Evolutionary conservation across 352 stramenopile species (phyloP), one percentile per base, ranked within the genome.

Genomic region (Phytophthora sp.): DNA sequence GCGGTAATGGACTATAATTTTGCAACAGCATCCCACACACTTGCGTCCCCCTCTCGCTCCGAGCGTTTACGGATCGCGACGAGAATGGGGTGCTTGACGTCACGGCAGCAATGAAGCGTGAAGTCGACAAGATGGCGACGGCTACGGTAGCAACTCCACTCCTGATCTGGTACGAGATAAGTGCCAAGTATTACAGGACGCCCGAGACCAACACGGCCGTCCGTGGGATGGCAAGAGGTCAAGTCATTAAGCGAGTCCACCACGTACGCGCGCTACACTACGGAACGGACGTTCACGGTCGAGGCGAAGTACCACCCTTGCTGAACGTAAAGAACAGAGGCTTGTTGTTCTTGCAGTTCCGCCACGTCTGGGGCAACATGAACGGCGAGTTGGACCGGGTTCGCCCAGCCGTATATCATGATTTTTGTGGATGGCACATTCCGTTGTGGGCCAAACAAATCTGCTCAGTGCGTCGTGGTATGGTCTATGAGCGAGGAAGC

Each of bases 1-100:
- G 38, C 53, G 1, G n/a, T 42, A 53, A 54, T 63, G 55, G 24
- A 23, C 21, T 63, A 63, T 27, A 44, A 56, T 30, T 47, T 63
- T 38, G 21, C 18, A 55, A 49, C 31, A 63, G 42, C 23, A 23
- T 55, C 9, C 23, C 55, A 31, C 11, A 49, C 35, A 33, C 29
- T 9, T 33, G 29, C 29, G 9, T 33, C 29, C 29, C 29, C 5
- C 29, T 9, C 4, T 33, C 8, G 26, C 30, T 21, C 44, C 29
- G 42, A 16, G 4, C 11, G 3, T 31, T 53, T 20, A 38, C 26
- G 3, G 13, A 18, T 54, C 42, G 29, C 9, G 55, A 55, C 3
- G 1, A 33, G 33, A 7, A 7, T 21, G 26, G 15, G 31, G 41
- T 13, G 13, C 54, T 3, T 18, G 29, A 62, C 0, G 42, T 49